Evolutionary conservation across 2,329 filamentous ascomycete species (phyloP), one percentile per base, ranked within the genome.

Genomic region (Aspergillus sergii): DNA sequence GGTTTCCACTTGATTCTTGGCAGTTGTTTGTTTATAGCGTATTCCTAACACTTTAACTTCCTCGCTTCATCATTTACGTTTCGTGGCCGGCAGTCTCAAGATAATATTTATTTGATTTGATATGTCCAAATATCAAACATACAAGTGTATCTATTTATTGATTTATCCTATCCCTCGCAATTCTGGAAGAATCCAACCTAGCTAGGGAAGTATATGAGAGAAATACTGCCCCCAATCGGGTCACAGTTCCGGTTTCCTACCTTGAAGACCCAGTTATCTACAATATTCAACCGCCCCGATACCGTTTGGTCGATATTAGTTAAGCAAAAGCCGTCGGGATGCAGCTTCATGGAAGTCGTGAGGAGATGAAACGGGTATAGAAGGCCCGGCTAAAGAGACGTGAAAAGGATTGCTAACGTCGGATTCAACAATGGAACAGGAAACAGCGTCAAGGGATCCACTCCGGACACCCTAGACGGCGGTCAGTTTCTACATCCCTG

Each of bases 281-380:
- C 34, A 43, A n/a, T 26, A 36, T 57, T 16, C 4, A 14, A 21
- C 10, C 5, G 16, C n/a, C n/a, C 30, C 21, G 19, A 36, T 14
- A 12, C 32, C 36, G 51, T 14, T 21, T 63, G 2, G 53, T 19
- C 8, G 54, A 58, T 21, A 7, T 64, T 23, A 11, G 34, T 9
- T 53, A 58, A 45, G 57, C 60, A n/a, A 54, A 50, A 26, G 57
- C 57, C 11, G 32, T 60, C 16, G 63, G 39, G 10, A 48, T 23
- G 14, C 32, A 12, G 39, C 21, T 58, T 7, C 54, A 60, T 43
- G 60, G 63, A 41, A 50, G 30, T 39, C 3, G 21, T 5, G n/a
- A 48, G 36, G 43, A 23, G 9, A 55, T 58, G 53, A 32, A 41
- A 7, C 45, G 32, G n/a, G 21, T 4, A 12, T 23, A 14, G 1